Evolutionary conservation across 2,329 filamentous ascomycete genomes (phyloP).

Genomic region (Macroventuria anomochaeta): DNA sequence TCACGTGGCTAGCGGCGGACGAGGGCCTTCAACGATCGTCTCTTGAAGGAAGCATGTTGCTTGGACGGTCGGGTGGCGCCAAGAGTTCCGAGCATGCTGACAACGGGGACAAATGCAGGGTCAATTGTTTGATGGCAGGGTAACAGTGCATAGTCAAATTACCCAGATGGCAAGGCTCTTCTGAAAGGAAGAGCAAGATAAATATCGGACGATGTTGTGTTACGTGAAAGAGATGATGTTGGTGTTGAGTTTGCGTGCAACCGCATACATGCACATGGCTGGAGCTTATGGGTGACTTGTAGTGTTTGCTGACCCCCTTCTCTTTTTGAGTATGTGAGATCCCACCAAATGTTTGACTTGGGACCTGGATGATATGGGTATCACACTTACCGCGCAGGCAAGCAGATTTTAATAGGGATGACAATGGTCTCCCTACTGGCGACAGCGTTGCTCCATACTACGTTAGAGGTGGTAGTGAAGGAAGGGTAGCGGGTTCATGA

Average conservation of each 20-base stretch:
- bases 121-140: not conserved
- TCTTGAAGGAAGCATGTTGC: not conserved
- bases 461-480: too few relatives aligned
- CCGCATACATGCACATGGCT: not conserved
- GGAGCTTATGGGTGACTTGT: not conserved
- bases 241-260: not conserved
- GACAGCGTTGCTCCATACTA: too few relatives aligned
- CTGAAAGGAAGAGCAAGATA: not conserved
- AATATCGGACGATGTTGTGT: not conserved
- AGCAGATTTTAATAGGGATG: too few relatives aligned
- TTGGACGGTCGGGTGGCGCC: not conserved
- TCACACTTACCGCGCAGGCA: too few relatives aligned
- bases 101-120: not conserved
- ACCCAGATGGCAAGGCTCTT: not conserved
- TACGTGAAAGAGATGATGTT: not conserved
- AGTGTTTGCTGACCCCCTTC: too few relatives aligned
- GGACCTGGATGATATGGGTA: too few relatives aligned
- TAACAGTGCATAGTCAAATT: not conserved
- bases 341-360: too few relatives aligned
- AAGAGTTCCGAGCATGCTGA: slow-evolving; percentile 5
- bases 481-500: too few relatives aligned
- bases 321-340: too few relatives aligned
- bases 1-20: not conserved
- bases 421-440: too few relatives aligned
- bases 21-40: not conserved